Conservation (phyloP, 352 stramenopile genomes). For the Pythium aquatile region DNA sequence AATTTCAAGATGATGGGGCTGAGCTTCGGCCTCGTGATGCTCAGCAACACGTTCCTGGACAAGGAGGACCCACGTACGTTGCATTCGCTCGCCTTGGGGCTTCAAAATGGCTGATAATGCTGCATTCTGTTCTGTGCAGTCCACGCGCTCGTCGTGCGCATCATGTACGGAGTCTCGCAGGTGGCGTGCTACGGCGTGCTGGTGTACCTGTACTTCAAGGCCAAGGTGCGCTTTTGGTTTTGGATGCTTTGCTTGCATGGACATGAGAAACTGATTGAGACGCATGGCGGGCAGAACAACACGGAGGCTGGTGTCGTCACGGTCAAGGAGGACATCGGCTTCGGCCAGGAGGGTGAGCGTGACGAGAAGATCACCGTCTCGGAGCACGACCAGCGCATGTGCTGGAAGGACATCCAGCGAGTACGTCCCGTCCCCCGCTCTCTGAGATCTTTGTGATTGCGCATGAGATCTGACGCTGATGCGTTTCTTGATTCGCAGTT, state of each 20-base stretch:
- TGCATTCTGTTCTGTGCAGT: slow-evolving; percentile 29
- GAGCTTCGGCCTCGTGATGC: slow-evolving; percentile 56
- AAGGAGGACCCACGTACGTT: slow-evolving; percentile 53
- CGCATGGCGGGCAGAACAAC: slow-evolving; percentile 48
- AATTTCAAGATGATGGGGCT: slow-evolving; percentile 83
- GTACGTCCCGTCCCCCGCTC: slow-evolving; percentile 28
- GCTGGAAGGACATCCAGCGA: slow-evolving; percentile 68
- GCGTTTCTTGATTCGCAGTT: slow-evolving; percentile 36
- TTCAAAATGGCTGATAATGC: slow-evolving; percentile 6
- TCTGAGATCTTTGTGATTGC: neutral
- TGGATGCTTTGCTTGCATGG: neutral
- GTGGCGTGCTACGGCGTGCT: slow-evolving; percentile 62
- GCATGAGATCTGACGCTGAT: neutral
- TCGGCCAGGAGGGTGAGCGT: slow-evolving; percentile 66
- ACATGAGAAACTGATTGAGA: neutral
- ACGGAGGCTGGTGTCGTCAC: slow-evolving; percentile 65
- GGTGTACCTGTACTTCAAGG: slow-evolving; percentile 59
- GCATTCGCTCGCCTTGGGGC: neutral
- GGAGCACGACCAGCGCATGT: slow-evolving; percentile 78
- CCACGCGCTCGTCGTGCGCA: slow-evolving; percentile 52
- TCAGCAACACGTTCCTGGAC: slow-evolving; percentile 69
- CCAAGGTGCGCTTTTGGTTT: slow-evolving; percentile 33
- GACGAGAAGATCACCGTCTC: slow-evolving; percentile 82
- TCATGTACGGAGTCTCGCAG: slow-evolving; percentile 63
- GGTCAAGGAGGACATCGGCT: slow-evolving; percentile 78